phyloP scores from a whole-genome alignment of 768 basidiomycete genomes.

The Neoboletus brunneissimus region DNA sequence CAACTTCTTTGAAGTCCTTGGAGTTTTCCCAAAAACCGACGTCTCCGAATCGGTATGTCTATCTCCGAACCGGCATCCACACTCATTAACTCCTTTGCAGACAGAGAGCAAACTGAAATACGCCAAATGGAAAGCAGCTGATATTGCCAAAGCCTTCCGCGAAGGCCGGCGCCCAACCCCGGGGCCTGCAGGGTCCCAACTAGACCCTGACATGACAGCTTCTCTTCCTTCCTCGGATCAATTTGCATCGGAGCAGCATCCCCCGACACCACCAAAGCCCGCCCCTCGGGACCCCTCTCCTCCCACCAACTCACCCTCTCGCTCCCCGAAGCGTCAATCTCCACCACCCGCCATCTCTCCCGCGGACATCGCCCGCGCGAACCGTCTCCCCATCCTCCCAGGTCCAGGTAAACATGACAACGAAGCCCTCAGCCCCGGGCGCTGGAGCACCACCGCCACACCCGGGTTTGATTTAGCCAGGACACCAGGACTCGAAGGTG shows the following conservation, averaged over 20 bases:
- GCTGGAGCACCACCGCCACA: conserved; percentile 76
- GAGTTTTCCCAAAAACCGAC: conserved; percentile 63
- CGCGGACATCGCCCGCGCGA: conserved; percentile 29
- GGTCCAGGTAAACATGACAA: conserved; percentile 30
- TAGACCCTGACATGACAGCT: conserved; percentile 22
- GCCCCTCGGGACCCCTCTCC: conserved; percentile 28
- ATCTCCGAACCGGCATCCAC: background rate
- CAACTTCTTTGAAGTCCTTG: conserved; percentile 89
- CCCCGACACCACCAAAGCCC: conserved; percentile 19
- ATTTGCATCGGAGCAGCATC: conserved; percentile 11
- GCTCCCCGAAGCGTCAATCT: conserved; percentile 32
- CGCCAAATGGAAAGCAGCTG: conserved; percentile 96
- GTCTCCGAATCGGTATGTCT: conserved; percentile 54
- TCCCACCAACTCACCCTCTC: conserved; percentile 20
- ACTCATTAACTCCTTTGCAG: conserved; percentile 37
- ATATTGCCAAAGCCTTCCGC: conserved; percentile 92
- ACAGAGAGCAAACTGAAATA: conserved; percentile 87
- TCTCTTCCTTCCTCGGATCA: conserved; percentile 15
- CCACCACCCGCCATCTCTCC: conserved; percentile 32
- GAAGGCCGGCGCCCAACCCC: conserved; percentile 84
- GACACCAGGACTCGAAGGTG: conserved; percentile 20
- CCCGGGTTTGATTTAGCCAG: conserved; percentile 49
- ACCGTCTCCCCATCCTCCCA: conserved; percentile 24
- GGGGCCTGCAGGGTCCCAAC: conserved; percentile 61
- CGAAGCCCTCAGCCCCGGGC: conserved; percentile 46